Base-by-base conservation (phyloP, 176 grass and related monocot species). In the Rhynchospora breviuscula region DNA sequence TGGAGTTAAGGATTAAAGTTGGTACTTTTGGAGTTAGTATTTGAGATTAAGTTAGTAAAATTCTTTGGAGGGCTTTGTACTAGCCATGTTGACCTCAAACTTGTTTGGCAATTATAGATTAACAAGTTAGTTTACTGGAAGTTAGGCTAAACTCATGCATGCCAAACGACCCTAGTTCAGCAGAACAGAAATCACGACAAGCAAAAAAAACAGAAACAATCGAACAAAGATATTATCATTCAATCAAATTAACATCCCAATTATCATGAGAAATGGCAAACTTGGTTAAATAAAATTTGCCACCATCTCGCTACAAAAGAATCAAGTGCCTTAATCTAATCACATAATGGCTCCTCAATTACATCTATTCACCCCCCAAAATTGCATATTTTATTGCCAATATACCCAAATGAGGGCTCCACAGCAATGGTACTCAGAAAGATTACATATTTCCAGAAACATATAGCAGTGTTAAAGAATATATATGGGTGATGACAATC, bases 331-430 rank as follows among this genome's bases (percentile, higher is more conserved):
- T 53, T 57, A 56, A 35, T 31, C 13, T 81, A 45, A 63, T 64
- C 79, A 80, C n/a, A 46, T 46, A 80, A 80, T 80, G 59, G 78
- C 17, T 80, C 57, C 51, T 58, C 29, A 19, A 64, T 63, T 8
- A 63, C n/a, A 60, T 46, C 60, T 81, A 46, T 64, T 63, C 45
- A 8, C 22, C 62, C 63, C 61, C 63, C 80, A 54, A 82, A 82
- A 64, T 45, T 81, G 26, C 59, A 81, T 61, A 66, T 68, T 31
- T 82, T 49, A 82, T 65, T 82, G 57, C 61, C 13, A 0, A 54
- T 51, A 66, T 26, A 81, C 79, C 58, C 58, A 23, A 68, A 82
- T 48, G 44, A 82, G 45, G 80, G 80, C 44, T 62, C 33, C 49
- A 29, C 8, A 47, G 60, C 19, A 81, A 63, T 22, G 35, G 12